Base-by-base conservation (phyloP, 768 basidiomycete species). In the Pleurotus cornucopiae region DNA sequence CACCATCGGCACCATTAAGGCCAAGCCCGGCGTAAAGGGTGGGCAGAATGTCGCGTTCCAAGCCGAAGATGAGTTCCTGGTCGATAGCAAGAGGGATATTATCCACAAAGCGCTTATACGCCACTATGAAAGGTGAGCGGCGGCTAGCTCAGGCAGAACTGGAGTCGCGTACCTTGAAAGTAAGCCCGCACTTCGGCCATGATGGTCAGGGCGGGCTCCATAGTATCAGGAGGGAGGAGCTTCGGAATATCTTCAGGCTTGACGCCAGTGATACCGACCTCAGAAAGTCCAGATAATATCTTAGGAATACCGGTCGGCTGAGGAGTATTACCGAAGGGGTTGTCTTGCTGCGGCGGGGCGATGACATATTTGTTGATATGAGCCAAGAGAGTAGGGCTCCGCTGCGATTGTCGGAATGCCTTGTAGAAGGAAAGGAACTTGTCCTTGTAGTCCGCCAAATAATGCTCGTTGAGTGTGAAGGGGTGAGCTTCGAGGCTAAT, bases 161-260 rank as follows among this genome's bases (percentile, higher is more conserved):
- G 30, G 30, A 9, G 11, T 34, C 30, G 30, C 9, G 37, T 62
- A 86, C 89, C 88, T 76, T 89, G 85, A 66, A 89, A 89, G 60
- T 89, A 89, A 0, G 84, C 87, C 4, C 85, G 74, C 1, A 88
- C 85, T 55, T 83, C 78, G 0, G 85, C 85, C 86, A 90, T 89
- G 61, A 89, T 86, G 5, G 67, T 61, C 14, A 89, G 61, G 0
- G 83, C 83, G 0, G 78, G 75, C 37, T 83, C 84, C 73, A 75
- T 77, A 2, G 69, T 69, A 57, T 87, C 84, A 0, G 72, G 56
- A 0, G 80, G 76, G 3, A 84, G 71, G 0, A 88, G 62, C 61
- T 75, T 82, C 0, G 75, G 60, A 0, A 88, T 60, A 54, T 84
- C 80, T 3, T 68, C 66, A 0, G 74, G 64, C 38, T 71, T 67